Percentiles rank a stretch among this genome's conserved stretches.
Evolutionary conservation across 2,329 filamentous ascomycete genomes (phyloP).

Genomic region (Fusarium tupiense): DNA sequence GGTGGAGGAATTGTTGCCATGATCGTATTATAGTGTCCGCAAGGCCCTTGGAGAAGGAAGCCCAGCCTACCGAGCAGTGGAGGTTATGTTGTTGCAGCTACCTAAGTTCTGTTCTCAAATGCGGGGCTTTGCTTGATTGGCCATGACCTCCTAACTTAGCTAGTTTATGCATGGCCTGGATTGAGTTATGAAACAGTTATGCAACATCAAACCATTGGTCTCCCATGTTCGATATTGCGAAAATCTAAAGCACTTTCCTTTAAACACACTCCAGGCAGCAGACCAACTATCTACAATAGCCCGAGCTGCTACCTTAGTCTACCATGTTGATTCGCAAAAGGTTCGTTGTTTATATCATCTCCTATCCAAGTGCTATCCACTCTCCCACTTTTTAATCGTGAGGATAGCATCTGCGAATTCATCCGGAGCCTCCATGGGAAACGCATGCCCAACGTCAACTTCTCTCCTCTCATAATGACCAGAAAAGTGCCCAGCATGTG

Average conservation of each 20-base stretch:
- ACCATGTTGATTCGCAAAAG: background rate
- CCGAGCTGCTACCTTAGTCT: background rate
- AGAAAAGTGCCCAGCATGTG: background rate
- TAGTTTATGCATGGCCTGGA: background rate
- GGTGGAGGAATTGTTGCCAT: background rate
- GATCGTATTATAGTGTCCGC: fast-evolving
- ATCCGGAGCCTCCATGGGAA: constrained; percentile 6
- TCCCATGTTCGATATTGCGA: background rate
- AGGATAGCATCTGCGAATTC: constrained; percentile 2
- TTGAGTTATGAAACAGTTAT: background rate
- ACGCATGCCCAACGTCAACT: background rate
- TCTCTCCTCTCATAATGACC: background rate
- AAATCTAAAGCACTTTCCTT: no score
- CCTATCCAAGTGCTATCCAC: background rate
- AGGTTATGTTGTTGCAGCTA: background rate
- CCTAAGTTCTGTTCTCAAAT: background rate
- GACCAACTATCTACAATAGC: background rate
- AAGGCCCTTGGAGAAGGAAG: background rate
- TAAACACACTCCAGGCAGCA: background rate
- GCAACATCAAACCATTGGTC: background rate
- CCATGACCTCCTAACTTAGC: fast-evolving
- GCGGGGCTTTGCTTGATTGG: background rate
- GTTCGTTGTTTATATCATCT: background rate
- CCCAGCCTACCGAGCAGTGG: background rate
- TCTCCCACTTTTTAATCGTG: background rate